Base-by-base conservation (phyloP, 2,329 filamentous ascomycete species). In the Alternaria gaisen region DNA sequence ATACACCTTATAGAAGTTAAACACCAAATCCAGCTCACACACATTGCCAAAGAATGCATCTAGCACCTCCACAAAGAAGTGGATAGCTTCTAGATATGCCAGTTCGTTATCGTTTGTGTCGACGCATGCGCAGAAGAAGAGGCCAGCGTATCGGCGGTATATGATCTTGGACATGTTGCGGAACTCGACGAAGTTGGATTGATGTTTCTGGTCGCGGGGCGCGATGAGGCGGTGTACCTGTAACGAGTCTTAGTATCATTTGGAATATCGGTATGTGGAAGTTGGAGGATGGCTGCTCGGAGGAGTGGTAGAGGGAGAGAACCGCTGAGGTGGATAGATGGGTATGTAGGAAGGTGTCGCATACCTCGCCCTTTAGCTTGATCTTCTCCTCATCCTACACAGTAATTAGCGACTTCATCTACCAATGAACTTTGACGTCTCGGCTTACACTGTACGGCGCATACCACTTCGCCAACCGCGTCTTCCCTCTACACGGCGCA, bases 1-100 rank as follows among this genome's bases (percentile, higher is more conserved):
- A 81, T 99, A 99, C 67, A 99, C 94, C 83, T 90, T 90, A 78
- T 90, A 90, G 67, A 90, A 90, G 69, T 90, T 90, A 75, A 90
- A 90, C 18, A 90, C 87, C 77, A 99, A 83, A 82, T 99, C 95
- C 78, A 99, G 85, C 84, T 99, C 95, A 83, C 95, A 99, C 60
- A 99, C 95, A 80, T 99, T 99, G 68, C 95, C 95, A 80, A 99
- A 99, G 83, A 99, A 99, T 75, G 94, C 90, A 85, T 99, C 95
- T 73, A 99, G 86, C 64, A 99, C 95, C 83, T 99, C 95, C 72
- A 99, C 95, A 76, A 99, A 99, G 85, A 99, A 99, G 82, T 99
- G 95, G 75, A 99, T 97, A 7, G 94, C 95, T 82, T 99, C 95
- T 61, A 99, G 86, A 76, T 93, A 98, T 26, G 95, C 94, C 63